Evolutionary conservation across 306 rosid species (phyloP), one percentile per base, ranked within the genome.

Genomic region (Castanea mollissima): DNA sequence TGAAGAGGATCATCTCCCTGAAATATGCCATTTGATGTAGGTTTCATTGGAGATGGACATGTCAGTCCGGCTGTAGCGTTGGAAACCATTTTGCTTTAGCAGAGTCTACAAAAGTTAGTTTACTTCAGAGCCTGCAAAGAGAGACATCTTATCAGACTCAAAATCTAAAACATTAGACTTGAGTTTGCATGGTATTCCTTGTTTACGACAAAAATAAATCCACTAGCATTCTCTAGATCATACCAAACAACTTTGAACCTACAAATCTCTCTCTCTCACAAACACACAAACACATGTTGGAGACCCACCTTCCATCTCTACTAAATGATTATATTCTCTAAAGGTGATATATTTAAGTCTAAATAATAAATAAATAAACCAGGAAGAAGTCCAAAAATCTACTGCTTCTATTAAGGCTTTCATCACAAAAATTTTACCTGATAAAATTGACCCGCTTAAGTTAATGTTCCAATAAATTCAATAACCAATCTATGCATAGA

Each of bases 1-100:
- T 91, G 85, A 56, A 95, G 92, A 81, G 99, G 99, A 83, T 87
- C 52, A 83, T 95, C 96, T 60, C 98, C 97, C 77, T 92, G 97
- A 76, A 95, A 90, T 58, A 11, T 77, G 7, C 98, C 99, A 38
- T 92, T 91, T 55, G 99, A 95, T 29, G 98, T 86, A 5, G 97
- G 67, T 76, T 89, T 91, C 97, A 91, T 92, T 1, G 89, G 92
- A 60, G 80, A 19, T 1, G 89, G 85, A 74, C 92, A 94, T 58
- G 27, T 35, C 41, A 59, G 70, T 73, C 58, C 84, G 29, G 65
- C 80, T 20, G 89, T 76, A 23, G 70, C 72, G 49, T 87, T 89
- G 11, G 83, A 68, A 80, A 80, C 67, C 97, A 93, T 93, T 81
- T 75, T 59, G 18, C 60, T 77, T 6, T 16, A 32, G 8, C 44